Base-by-base conservation (phyloP, 169 alveolate species). In the Hepatocystis sp. region DNA sequence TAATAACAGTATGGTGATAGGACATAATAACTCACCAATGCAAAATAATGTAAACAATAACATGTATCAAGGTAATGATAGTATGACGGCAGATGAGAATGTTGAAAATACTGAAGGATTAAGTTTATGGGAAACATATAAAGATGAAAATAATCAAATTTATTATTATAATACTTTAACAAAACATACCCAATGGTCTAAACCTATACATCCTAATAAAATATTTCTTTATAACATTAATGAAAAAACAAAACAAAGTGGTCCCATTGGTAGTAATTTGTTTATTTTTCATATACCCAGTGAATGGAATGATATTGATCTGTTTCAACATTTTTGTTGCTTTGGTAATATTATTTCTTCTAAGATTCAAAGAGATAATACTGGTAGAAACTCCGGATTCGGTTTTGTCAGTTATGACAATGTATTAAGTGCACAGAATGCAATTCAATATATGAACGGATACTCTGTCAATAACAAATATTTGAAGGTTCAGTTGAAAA, bases 181-280 rank as follows among this genome's bases (percentile, higher is more conserved):
- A 8, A 94, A 93, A 34, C 86, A 91, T 67, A 94, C 97, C 8
- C 97, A 95, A 85, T 96, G 98, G 98, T 97, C 94, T 84, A 84
- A 92, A 42, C 98, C 98, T 15, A 76, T 92, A 27, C 97, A 95
- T 3, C 93, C 93, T n/a, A 84, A 58, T 86, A 78, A 51, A 67
- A 15, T 76, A 78, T 66, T 91, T 47, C 85, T 52, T 11, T 46
- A 60, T 65, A 81, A 65, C 15, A 67, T 60, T 28, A 90, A 86
- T 42, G 95, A 89, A 17, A 88, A 92, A 32, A 91, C 81, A 25
- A 76, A 90, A 47, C 36, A 58, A 13, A 86, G 53, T 32, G 98
- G 98, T 4, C 98, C 98, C 0, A 90, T 86, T n/a, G 99, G 99
- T 25, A 91, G 98, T n/a, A 96, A 96, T 30, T 84, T 96, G 13